Base-by-base conservation (phyloP, 2,329 filamentous ascomycete species). In the Westerdykella aurantiaca region DNA sequence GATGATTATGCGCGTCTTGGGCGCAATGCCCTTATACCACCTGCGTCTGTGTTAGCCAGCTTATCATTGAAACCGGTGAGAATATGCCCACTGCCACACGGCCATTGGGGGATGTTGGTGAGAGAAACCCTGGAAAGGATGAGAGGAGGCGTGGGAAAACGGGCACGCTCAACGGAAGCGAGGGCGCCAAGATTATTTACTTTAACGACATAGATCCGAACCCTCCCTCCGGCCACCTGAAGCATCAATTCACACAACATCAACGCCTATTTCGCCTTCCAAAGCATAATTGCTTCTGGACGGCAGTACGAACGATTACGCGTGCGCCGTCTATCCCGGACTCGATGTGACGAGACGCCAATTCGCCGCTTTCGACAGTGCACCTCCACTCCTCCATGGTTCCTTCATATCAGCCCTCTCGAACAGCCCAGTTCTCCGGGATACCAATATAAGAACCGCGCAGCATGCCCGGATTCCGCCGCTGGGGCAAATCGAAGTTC, bases 1-100 rank as follows among this genome's bases (percentile, higher is more conserved):
- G 50, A 95, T 75, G 38, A 83, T 69, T 34, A 87, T 69, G 44
- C 86, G 85, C 18, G 85, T 84, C 54, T 79, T 82, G 14, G 84
- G 78, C 3, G 83, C 72, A 42, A 95, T 81, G 56, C 78, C 80
- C 61, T 77, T 82, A 72, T 89, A 95, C 57, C 58, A 63, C 38
- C 67, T 69, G 23, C 3, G 21, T 13, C 31, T 14, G 22, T 14
- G 35, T 57, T 22, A 56, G 46, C 25, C 13, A 13, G n/a, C 3
- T 35, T 9, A 9, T 12, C 33, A 16, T 6, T 21, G 18, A 21
- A 9, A 14, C 17, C 33, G 5, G 3, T 35, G 7, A 11, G 23
- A 16, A 22, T 29, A 16, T 34, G 52, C 65, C 17, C 55, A 68
- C 67, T 62, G 60, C 66, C 65, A 68, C 34, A 69, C 44, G 17